Base-by-base conservation (phyloP, 2,329 filamentous ascomycete genomes). In the Didymellaceae sp. region DNA sequence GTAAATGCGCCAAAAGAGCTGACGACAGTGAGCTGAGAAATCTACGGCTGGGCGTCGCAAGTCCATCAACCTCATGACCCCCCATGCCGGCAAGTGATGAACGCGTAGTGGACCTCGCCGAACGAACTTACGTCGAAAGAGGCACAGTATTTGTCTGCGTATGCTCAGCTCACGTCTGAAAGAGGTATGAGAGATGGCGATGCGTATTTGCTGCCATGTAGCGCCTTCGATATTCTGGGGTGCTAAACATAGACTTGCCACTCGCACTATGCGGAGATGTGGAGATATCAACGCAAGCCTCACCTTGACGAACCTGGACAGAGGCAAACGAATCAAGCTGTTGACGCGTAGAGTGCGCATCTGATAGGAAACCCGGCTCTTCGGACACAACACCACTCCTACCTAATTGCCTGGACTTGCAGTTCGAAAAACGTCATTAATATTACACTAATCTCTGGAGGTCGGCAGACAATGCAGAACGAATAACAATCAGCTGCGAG, bases 191-290 rank as follows among this genome's bases (percentile, higher is more conserved):
- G 16, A 18, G 31, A 37, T 24, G 32, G 33, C 10, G n/a, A 16
- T 24, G 17, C 30, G 16, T 37, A 24, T 18, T 34, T 37, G 17
- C 16, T 14, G 31, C 45, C 31, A 43, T n/a, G n/a, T n/a, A 49
- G 45, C 45, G 32, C 22, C 26, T 22, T 41, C 38, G 20, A 37
- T 37, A 26, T 10, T 49, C 25, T 30, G 10, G 16, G 14, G 14
- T 49, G 25, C 45, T 49, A 49, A 37, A 37, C 38, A 37, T 49
- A 38, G 45, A 49, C 8, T 37, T 20, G 45, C 31, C 45, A 48
- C 45, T 30, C 17, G 14, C 28, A n/a, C 21, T n/a, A 42, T 31
- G 38, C 32, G 37, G 39, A 38, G 31, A 14, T 37, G 34, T 40
- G 44, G 34, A 26, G 34, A 9, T 11, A 8, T 13, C 17, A 35